Percentiles rank a stretch among this genome's conserved stretches.
These are phyloP conservation scores for Trypanosoma lewisi DNA, from an alignment of 208 protist species.

Conservation along the genomic window DNA sequence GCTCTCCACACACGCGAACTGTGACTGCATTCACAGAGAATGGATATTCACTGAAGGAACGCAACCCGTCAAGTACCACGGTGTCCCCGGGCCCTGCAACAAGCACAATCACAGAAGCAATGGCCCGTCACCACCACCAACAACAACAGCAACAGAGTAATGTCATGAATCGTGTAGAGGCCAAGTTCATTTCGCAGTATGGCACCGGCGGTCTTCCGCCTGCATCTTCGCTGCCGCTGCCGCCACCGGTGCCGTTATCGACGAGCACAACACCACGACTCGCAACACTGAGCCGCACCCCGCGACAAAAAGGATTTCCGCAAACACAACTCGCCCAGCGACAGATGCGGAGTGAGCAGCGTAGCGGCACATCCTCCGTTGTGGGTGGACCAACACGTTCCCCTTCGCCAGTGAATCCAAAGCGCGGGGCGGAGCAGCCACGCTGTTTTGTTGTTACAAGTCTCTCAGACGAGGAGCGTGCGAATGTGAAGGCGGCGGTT, in stretches of 20 bases:
- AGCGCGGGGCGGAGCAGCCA: slow-evolving; percentile 46
- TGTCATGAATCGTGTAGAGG: neutral
- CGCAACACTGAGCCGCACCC: slow-evolving; percentile 23
- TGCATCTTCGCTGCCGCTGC: slow-evolving; percentile 30
- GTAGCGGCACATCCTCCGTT: slow-evolving; percentile 57
- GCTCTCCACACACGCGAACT: neutral
- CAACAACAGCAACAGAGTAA: slow-evolving; percentile 6
- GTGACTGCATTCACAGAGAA: neutral
- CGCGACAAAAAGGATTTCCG: neutral
- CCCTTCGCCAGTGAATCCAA: slow-evolving; percentile 79
- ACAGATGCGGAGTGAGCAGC: slow-evolving; percentile 12
- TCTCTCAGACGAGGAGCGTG: slow-evolving; percentile 52
- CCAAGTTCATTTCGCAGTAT: slow-evolving; percentile 12
- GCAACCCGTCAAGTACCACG: slow-evolving; percentile 22
- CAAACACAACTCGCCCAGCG: slow-evolving; percentile 7
- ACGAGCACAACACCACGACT: slow-evolving; percentile 29
- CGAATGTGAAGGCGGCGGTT: slow-evolving; percentile 40
- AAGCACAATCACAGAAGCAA: slow-evolving; percentile 7
- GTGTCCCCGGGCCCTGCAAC: slow-evolving; percentile 14
- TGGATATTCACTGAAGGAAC: slow-evolving; percentile 1
- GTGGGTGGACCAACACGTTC: slow-evolving; percentile 70
- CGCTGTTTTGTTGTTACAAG: slow-evolving; percentile 79
- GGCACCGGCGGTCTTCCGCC: slow-evolving; percentile 15
- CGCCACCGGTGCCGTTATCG: slow-evolving; percentile 26
- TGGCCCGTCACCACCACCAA: slow-evolving; percentile 11